These are phyloP conservation scores for Lupinus albus DNA, from an alignment of 306 rosid species.

Conservation along the genomic window DNA sequence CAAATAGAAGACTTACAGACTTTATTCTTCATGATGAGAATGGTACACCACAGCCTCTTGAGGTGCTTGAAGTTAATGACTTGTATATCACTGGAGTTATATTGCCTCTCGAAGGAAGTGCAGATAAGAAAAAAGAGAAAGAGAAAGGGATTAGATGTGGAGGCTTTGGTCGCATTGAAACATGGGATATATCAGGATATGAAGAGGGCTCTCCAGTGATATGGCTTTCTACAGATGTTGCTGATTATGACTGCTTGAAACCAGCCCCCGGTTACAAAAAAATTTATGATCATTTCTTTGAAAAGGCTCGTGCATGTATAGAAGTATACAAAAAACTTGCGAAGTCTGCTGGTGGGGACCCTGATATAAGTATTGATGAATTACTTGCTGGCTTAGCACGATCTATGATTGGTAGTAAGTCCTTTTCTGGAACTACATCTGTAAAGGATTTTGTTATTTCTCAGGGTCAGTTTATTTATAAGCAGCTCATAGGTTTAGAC, in stretches of 20 bases:
- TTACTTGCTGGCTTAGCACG: slow-evolving; percentile 86
- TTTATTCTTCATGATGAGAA: slow-evolving; percentile 71
- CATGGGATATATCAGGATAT: slow-evolving; percentile 91
- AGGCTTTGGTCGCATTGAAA: slow-evolving; percentile 86
- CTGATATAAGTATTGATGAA: slow-evolving; percentile 72
- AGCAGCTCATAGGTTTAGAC: slow-evolving; percentile 81
- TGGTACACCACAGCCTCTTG: slow-evolving; percentile 66
- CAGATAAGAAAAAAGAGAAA: slow-evolving; percentile 61
- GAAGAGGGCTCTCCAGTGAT: slow-evolving; percentile 84
- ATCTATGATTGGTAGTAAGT: slow-evolving; percentile 68
- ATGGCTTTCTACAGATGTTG: slow-evolving; percentile 86
- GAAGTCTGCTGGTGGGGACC: slow-evolving; percentile 68
- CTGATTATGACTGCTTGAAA: slow-evolving; percentile 76
- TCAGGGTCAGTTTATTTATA: slow-evolving; percentile 84
- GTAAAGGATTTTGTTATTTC: slow-evolving; percentile 70
- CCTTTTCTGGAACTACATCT: slow-evolving; percentile 66
- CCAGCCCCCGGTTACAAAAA: slow-evolving; percentile 78
- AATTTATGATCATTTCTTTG: slow-evolving; percentile 63
- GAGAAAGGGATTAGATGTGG: slow-evolving; percentile 63
- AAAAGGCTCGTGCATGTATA: slow-evolving; percentile 72
- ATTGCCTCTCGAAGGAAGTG: slow-evolving; percentile 62
- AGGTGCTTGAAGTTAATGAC: slow-evolving; percentile 77
- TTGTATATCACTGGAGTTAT: slow-evolving; percentile 72
- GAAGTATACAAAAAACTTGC: slow-evolving; percentile 76
- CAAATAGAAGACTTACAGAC: slow-evolving; percentile 75